phyloP scores from a whole-genome alignment of 2,329 filamentous ascomycete genomes.

The Penicillium psychrosexuale region DNA sequence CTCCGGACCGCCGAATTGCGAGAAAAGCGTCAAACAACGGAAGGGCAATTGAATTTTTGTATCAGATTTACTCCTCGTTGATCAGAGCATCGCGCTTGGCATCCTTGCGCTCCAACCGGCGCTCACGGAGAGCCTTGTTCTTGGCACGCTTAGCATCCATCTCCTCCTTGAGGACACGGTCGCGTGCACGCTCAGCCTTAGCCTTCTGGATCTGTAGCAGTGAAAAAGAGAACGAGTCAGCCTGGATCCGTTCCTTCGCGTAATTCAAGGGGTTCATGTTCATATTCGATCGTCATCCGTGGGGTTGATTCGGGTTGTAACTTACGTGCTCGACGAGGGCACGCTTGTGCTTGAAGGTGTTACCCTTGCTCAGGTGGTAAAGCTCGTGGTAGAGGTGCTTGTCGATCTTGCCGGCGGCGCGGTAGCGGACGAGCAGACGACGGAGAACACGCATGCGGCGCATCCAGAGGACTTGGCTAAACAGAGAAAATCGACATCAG shows the following conservation, averaged over 20 bases:
- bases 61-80: conserved; percentile 57
- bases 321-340: conserved; percentile 99
- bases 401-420: conserved; percentile 99
- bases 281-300: conserved; percentile 3
- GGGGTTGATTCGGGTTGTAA: conserved; percentile 15
- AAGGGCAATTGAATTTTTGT: conserved; percentile 23
- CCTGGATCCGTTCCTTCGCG: conserved; percentile 5
- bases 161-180: conserved; percentile 95
- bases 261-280: background rate
- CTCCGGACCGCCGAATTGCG: conserved; percentile 35
- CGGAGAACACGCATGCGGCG: conserved; percentile 98
- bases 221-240: conserved; percentile 25
- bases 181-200: conserved; percentile 98
- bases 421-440: conserved; percentile 99
- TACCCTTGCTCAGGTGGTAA: conserved; percentile 99
- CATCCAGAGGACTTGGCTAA: conserved; percentile 98
- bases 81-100: conserved; percentile 87
- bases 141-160: conserved; percentile 99
- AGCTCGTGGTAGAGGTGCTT: conserved; percentile 99
- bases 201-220: conserved; percentile 88
- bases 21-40: conserved; percentile 32
- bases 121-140: conserved; percentile 99
- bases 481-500: conserved; percentile 28
- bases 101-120: conserved; percentile 86
- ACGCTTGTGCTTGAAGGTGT: conserved; percentile 99